A percentile compares a stretch with the other conserved stretches of the same genome.
phyloP scores from a whole-genome alignment of 169 alveolate species.

The Cryptosporidium bovis region DNA sequence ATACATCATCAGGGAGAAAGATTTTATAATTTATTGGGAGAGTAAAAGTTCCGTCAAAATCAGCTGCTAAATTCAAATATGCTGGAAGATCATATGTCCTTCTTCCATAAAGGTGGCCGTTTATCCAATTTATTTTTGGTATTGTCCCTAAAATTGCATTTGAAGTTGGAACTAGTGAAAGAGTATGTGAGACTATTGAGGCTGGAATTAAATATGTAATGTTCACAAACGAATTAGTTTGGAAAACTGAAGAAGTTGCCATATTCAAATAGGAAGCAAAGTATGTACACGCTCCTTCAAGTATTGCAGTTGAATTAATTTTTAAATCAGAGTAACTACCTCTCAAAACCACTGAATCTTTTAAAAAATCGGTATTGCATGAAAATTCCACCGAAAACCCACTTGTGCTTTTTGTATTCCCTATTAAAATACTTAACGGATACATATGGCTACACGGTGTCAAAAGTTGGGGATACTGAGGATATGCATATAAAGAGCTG shows the following conservation, averaged over 20 bases:
- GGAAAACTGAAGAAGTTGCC: slow-evolving; percentile 64
- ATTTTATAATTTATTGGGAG: slow-evolving; percentile 48
- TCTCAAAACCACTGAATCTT: slow-evolving; percentile 14
- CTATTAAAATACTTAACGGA: slow-evolving; percentile 53
- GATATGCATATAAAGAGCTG: slow-evolving; percentile 46
- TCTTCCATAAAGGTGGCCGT: slow-evolving; percentile 41
- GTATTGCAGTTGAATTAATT: slow-evolving; percentile 53
- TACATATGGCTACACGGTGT: slow-evolving; percentile 65
- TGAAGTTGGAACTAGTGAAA: slow-evolving; percentile 55
- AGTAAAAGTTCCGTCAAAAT: slow-evolving; percentile 68
- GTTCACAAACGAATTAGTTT: slow-evolving; percentile 42
- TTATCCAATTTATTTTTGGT: slow-evolving; percentile 56
- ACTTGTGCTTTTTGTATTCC: slow-evolving; percentile 54
- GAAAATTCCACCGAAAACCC: slow-evolving; percentile 60
- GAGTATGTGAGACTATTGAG: slow-evolving; percentile 41
- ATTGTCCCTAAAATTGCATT: slow-evolving; percentile 41
- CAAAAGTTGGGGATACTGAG: slow-evolving; percentile 47
- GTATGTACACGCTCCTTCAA: slow-evolving; percentile 72
- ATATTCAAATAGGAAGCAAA: slow-evolving; percentile 62
- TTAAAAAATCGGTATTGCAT: slow-evolving; percentile 10
- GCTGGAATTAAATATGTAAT: slow-evolving; percentile 67
- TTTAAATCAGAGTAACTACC: slow-evolving; percentile 28
- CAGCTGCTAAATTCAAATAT: slow-evolving; percentile 39
- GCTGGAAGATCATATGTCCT: slow-evolving; percentile 32
- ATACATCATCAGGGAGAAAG: slow-evolving; percentile 66